Evolutionary conservation across 2,329 filamentous ascomycete genomes (phyloP), one percentile per base, ranked within the genome.

Genomic region (Colletotrichum camelliae): DNA sequence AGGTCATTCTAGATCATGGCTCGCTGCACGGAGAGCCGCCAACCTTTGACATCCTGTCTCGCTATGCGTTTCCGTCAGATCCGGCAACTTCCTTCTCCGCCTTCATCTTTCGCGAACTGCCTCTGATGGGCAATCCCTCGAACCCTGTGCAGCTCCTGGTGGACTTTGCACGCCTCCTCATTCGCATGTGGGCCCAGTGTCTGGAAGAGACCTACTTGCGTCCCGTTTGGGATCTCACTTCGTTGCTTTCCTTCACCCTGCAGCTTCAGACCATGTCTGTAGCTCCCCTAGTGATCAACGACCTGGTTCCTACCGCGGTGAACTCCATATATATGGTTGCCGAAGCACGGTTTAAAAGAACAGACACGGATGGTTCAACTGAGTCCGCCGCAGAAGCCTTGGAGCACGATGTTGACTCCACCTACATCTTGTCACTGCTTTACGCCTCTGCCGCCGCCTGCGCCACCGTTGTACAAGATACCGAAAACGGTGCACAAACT

Each of bases 171-270:
- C 87, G 91, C 65, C 86, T 92, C 35, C 84, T 96, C 24, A 88
- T 95, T 66, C 87, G 89, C 18, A 83, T 96, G 16, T 96, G 95
- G 94, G 87, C 88, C 18, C 89, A 88, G 24, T 96, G 94, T 81
- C 84, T 93, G 8, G 86, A 89, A 13, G 94, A 96, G 79, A 87
- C 88, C 78, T 86, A 91, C 83, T 91, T 92, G 80, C 86, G 87
- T 13, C 93, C 94, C 0, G 87, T 96, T 55, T 90, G 90, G 77
- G 87, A 95, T 48, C 85, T 96, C 5, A 86, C 94, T 27, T 90
- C 93, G 27, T 86, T 95, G 39, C 81, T 95, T 15, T 87, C 89
- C 15, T 93, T 93, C 77, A 90, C 93, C 1, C 84, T 96, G 6
- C 89, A 91, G 61, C 86, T 91, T 5, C 90, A 94, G 80, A 90